phyloP scores from a whole-genome alignment of 768 basidiomycete species.

The Leucocoprinus leucothites region DNA sequence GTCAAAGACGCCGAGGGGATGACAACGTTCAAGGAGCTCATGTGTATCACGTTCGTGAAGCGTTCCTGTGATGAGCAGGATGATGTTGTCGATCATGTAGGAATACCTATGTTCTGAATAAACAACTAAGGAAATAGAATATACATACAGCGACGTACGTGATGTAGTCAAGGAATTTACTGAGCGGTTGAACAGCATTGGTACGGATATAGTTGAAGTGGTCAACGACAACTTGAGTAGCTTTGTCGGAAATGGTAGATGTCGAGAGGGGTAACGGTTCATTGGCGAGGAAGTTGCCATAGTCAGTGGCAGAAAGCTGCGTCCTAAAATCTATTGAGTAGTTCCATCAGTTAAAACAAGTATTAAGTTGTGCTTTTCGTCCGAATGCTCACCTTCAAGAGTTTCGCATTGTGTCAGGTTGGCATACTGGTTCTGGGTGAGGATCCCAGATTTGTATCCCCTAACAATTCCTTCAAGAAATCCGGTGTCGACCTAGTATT shows the following conservation, averaged over 20 bases:
- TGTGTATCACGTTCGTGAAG: conserved; percentile 97
- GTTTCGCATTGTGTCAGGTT: conserved; percentile 97
- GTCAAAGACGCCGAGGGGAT: conserved; percentile 95
- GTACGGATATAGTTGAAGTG: conserved; percentile 94
- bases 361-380: not conserved
- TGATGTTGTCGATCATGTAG: conserved; percentile 99
- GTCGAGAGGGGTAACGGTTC: conserved; percentile 93
- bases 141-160: conserved; percentile 72
- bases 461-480: conserved; percentile 82
- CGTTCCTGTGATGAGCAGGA: conserved; percentile 95
- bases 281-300: conserved; percentile 97
- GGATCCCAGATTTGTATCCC: conserved; percentile 92
- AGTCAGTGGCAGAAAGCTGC: conserved; percentile 94
- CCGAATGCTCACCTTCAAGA: conserved; percentile 69
- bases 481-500: conserved; percentile 59
- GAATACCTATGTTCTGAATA: conserved; percentile 60
- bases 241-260: conserved; percentile 94
- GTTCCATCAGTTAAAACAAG: not conserved
- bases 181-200: conserved; percentile 88
- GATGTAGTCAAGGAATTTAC: conserved; percentile 95
- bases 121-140: not conserved
- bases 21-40: conserved; percentile 93
- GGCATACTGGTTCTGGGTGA: conserved; percentile 86
- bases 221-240: conserved; percentile 91
- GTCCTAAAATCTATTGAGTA: conserved; percentile 80